Base-by-base conservation (phyloP, 2,329 filamentous ascomycete species). In the Gnomoniopsis sp. region DNA sequence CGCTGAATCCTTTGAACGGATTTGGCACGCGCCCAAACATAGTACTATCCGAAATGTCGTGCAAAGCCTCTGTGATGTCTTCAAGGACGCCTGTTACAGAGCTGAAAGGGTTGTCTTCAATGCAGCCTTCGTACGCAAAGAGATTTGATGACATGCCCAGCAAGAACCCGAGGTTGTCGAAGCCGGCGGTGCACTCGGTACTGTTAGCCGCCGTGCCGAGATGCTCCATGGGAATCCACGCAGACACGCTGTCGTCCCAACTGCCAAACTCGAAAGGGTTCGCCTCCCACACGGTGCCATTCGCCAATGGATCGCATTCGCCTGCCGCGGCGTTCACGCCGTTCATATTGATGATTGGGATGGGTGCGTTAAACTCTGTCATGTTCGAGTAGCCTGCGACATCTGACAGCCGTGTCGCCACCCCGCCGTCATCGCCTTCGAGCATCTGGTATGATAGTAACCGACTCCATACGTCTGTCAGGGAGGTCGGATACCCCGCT, bases 371-470 rank as follows among this genome's bases (percentile, higher is more conserved):
- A 2, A 8, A 21, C 1, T 46, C 54, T 11, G 44, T 33, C 14
- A 57, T 51, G 2, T 46, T 44, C 0, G 55, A 52, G 2, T 26
- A 47, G 2, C 47, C 48, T 3, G 47, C 38, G 22, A 57, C 47
- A 6, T 46, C 55, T 15, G 55, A 52, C 48, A 57, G 1, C 11
- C 49, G 48, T 8, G 41, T 38, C 1, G 48, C 55, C 1, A 23
- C 48, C 0, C 55, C 55, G 14, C 55, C 55, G 15, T 34, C 23
- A 3, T 57, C 55, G 1, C 55, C 55, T 15, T 19, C 15, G 26
- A 57, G 17, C 34, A 57, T 19, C 48, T 57, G 48, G 41, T 57
- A 57, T 48, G 55, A 57, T 30, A 57, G 55, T 14, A 57, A 48
- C 38, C 55, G 1, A 2, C 43, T 46, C 55, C 55, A 57, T 19